Base-by-base conservation (phyloP, 805 yeast species). In the Candida bentonensis region DNA sequence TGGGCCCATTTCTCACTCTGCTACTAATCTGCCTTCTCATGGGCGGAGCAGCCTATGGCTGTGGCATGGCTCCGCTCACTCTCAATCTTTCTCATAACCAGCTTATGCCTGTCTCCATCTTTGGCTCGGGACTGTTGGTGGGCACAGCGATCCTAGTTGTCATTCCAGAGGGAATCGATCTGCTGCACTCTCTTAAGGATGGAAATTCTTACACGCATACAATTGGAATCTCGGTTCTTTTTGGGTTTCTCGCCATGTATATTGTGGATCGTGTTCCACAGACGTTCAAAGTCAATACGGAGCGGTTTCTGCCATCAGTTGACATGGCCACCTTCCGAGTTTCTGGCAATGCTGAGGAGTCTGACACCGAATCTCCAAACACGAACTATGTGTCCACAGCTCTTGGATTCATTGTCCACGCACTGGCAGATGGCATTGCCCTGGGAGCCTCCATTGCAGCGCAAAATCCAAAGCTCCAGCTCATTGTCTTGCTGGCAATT, bases 401-500 rank as follows among this genome's bases (percentile, higher is more conserved):
- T 7, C 51, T 80, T 3, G 86, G 87, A 0, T 64, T 82, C 13
- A 55, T 80, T 1, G 64, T 82, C 15, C 94, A 82, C 54, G 74
- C 84, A 0, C 53, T 76, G 2, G 75, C 83, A 1, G 94, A 82
- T 53, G 94, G 94, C 1, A 64, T 82, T 4, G 79, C 86, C 0
- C 62, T 82, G 27, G 86, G 87, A 0, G 72, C 86, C 0, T 68
- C 81, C 1, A 66, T 69, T 42, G 58, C 69, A 21, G 47, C 72
- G 9, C 53, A 64, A 20, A 62, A 62, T 45, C 53, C 60, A 5
- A 58, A 66, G 4, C 59, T 70, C 28, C 67, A 62, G 47, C 28
- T 65, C 41, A 51, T 76, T 30, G 74, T 82, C 42, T 72, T 79
- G 41, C 42, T 77, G 11, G 78, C 84, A 11, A 73, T 82, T 23